Evolutionary conservation across 2,329 filamentous ascomycete genomes (phyloP), one percentile per base, ranked within the genome.

Genomic region (Colletotrichum orbiculare): DNA sequence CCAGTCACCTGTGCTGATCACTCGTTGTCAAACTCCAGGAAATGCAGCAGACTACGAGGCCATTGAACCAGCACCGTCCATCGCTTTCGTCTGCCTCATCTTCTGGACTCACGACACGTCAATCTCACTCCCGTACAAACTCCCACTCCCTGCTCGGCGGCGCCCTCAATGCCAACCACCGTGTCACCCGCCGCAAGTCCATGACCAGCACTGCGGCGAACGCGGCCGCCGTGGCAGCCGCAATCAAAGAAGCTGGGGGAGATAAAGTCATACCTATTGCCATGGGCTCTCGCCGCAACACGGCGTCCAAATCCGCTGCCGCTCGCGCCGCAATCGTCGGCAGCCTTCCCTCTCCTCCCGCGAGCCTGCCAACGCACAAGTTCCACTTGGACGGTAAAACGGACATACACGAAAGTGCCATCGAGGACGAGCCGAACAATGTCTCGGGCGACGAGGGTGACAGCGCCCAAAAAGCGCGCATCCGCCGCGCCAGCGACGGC

Each of bases 151-250:
- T 94, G 71, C 91, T 94, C 60, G 86, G 91, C 65, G 88, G 89
- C 71, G 88, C 91, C 64, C 87, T 94, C 74, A 95, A 94, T 81
- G 82, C 89, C 71, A 90, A 88, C 77, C 92, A 97, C 78, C 92
- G 96, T 71, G 89, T 98, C 71, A 94, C 92, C 72, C 92, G 95
- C 73, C 89, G 96, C 73, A 98, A 98, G 87, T 97, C 94, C 80
- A 94, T 97, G 75, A 93, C 92, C 67, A 91, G 89, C 69, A 87
- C 90, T 50, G 86, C 85, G 52, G 85, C 87, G 76, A 94, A 91
- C 78, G 88, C 91, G 49, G 90, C 91, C 15, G 92, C 91, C 58
- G 82, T 95, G 68, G 91, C 91, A 38, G 90, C 90, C 11, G 91
- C 90, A 55, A 81, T 92, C 67, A 88, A 88, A 73, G 91, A 92